Evolutionary conservation across 2,329 filamentous ascomycete species (phyloP).

Genomic region (Calonectria pteridis): DNA sequence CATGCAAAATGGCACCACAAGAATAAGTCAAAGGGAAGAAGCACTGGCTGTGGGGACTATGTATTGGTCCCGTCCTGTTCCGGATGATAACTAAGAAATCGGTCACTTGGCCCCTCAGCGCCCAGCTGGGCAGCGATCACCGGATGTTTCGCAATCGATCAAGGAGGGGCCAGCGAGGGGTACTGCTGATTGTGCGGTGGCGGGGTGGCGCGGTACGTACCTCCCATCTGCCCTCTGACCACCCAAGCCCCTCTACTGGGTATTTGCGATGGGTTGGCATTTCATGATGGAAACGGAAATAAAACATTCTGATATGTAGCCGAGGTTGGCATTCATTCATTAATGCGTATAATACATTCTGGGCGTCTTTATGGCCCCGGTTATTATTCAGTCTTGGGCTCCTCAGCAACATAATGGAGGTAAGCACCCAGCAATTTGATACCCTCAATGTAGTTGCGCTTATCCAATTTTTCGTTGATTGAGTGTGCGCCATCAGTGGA

Average conservation of each 20-base stretch:
- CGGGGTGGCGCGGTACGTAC: slow-evolving; percentile 35
- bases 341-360: slow-evolving; percentile 30
- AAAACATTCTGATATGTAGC: background rate
- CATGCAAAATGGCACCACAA: background rate
- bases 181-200: background rate
- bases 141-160: slow-evolving; percentile 37
- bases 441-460: slow-evolving; percentile 97
- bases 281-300: background rate
- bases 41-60: background rate
- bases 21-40: background rate
- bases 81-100: slow-evolving; percentile 24
- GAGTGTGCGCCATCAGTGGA: slow-evolving; percentile 97
- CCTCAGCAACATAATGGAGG: slow-evolving; percentile 94
- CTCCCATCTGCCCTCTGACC: background rate
- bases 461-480: slow-evolving; percentile 98
- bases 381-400: slow-evolving; percentile 67
- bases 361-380: slow-evolving; percentile 12
- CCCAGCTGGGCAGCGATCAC: slow-evolving; percentile 45
- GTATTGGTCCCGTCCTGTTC: slow-evolving; percentile 15
- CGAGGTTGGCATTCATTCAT: background rate
- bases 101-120: slow-evolving; percentile 41
- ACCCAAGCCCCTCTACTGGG: background rate
- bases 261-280: background rate
- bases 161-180: slow-evolving; percentile 27
- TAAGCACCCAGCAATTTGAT: slow-evolving; percentile 96